Conservation (phyloP, 73 alveolate species). For the Paramecium primaurelia region DNA sequence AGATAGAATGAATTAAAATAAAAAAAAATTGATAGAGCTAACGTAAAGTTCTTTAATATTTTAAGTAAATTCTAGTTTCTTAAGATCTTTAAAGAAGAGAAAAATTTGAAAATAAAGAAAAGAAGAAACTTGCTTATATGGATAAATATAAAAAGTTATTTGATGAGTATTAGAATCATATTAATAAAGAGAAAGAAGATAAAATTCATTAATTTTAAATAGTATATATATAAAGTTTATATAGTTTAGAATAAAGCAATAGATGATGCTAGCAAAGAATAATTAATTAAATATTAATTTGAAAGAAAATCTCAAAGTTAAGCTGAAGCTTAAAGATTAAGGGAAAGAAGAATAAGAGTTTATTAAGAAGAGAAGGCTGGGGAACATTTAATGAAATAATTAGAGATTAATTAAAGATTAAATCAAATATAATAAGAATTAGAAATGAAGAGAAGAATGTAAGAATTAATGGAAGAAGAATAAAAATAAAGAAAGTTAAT, state of each 20-base stretch:
- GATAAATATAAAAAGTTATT: neutral
- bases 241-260: neutral
- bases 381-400: neutral
- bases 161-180: neutral
- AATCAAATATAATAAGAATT: neutral
- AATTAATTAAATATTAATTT: neutral
- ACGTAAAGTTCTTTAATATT: neutral
- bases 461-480: neutral
- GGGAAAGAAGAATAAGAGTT: neutral
- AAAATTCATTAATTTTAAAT: neutral
- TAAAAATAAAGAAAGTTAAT: neutral
- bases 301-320: neutral
- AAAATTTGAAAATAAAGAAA: neutral
- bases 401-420: slow-evolving; percentile 2
- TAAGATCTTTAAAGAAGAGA: neutral
- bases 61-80: neutral
- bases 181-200: neutral
- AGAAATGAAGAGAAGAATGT: neutral
- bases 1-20: neutral
- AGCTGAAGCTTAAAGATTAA: neutral
- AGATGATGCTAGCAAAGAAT: neutral
- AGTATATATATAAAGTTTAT: neutral
- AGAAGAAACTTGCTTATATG: neutral
- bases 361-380: neutral
- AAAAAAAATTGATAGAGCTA: neutral